These are phyloP conservation scores for Leucocoprinus leucothites DNA, from an alignment of 768 basidiomycete species.

Conservation along the genomic window DNA sequence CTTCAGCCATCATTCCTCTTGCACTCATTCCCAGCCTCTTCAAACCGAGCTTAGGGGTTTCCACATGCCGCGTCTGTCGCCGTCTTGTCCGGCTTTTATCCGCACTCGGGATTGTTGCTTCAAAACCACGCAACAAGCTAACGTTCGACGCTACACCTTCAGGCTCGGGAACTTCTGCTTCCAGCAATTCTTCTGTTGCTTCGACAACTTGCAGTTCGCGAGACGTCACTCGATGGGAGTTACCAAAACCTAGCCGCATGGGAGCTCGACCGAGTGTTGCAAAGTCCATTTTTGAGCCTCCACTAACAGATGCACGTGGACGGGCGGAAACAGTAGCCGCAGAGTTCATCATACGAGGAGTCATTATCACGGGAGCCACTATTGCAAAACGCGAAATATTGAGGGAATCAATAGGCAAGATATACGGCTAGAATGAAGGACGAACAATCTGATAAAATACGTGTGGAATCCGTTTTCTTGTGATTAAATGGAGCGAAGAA, in stretches of 20 bases:
- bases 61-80: conserved; percentile 76
- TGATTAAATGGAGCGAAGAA: conserved; percentile 70
- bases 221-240: conserved; percentile 66
- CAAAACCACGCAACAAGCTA: conserved; percentile 86
- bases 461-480: conserved; percentile 66
- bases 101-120: conserved; percentile 91
- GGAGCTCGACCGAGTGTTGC: conserved; percentile 79
- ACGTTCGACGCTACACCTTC: conserved; percentile 69
- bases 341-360: conserved; percentile 74
- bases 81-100: conserved; percentile 74
- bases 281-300: conserved; percentile 56
- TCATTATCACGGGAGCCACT: conserved; percentile 92
- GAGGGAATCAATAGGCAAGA: conserved; percentile 3
- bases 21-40: conserved; percentile 78
- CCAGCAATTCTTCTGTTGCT: conserved; percentile 74
- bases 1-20: conserved; percentile 65
- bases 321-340: conserved; percentile 66
- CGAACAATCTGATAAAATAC: conserved; percentile 72
- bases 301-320: conserved; percentile 31
- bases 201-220: conserved; percentile 83
- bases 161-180: conserved; percentile 69
- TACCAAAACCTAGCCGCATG: conserved; percentile 58
- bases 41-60: conserved; percentile 71
- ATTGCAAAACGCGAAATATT: conserved; percentile 10
- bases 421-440: conserved; percentile 22